Base-by-base conservation (phyloP, 768 basidiomycete species). In the Cyclocybe aegerita region DNA sequence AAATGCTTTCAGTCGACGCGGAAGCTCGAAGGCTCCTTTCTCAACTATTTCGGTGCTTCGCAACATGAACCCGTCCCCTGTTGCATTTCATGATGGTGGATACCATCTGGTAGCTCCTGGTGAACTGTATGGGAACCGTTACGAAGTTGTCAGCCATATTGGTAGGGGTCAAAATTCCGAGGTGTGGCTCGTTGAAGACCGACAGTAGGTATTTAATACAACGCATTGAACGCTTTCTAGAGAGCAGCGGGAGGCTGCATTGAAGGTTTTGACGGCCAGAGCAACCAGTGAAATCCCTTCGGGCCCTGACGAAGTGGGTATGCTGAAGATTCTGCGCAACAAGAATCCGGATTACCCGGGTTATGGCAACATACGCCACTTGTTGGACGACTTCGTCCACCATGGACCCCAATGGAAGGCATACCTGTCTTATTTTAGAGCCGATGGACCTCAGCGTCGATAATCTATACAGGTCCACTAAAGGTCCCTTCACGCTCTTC, bases 371-470 rank as follows among this genome's bases (percentile, higher is more conserved):
- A 83, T 89, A 58, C 82, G 86, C 64, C 82, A 81, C 29, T 81
- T 92, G 56, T 80, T 90, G 40, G 89, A 92, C 65, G 80, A 88
- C 60, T 93, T 92, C 67, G 73, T 77, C 35, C 83, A 88, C 66
- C 77, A 81, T 46, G 88, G 90, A 2, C 86, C 86, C 86, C 6
- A 87, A 88, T 67, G 90, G 89, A 16, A 77, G 71, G 14, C 89
- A 93, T 67, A 83, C 89, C 51, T 92, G 90, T 75, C 86, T 93
- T 79, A 84, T 89, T 12, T 84, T 86, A 60, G 88, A 93, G 65
- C 83, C 87, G 5, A 76, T 91, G n/a, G 86, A 88, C 39, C 84
- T 88, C 66, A 90, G 88, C 64, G 65, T 91, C 7, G 76, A 85
- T 2, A 84, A 77, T 53, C 66, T 80, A 46, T 76, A 77, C 63